Evolutionary conservation across 345 rosid species (phyloP).

Genomic region (Pugionium dolabratum): DNA sequence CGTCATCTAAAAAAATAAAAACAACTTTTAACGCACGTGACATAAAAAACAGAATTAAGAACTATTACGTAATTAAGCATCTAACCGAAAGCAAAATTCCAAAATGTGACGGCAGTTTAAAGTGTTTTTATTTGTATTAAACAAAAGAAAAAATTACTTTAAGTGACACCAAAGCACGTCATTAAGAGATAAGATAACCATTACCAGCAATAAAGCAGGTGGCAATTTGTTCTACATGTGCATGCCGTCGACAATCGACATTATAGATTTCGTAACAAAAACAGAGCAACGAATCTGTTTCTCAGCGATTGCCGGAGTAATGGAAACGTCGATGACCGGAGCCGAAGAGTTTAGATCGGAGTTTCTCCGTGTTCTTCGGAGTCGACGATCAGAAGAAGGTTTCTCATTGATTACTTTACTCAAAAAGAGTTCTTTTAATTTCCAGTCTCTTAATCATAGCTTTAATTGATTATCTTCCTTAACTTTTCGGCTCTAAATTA

Average conservation of each 20-base stretch:
- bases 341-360: conserved; percentile 49
- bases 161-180: background rate
- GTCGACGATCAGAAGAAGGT: conserved; percentile 59
- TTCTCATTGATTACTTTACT: background rate
- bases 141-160: background rate
- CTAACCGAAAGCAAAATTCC: too few species aligned
- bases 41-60: too few species aligned
- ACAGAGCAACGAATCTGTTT: conserved; percentile 19
- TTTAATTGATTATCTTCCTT: conserved; percentile 4
- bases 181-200: conserved; percentile 6
- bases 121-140: background rate
- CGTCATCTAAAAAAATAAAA: too few species aligned
- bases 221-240: conserved; percentile 4
- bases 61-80: too few species aligned
- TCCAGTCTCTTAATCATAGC: conserved; percentile 1
- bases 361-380: conserved; percentile 54
- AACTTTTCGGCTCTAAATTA: background rate
- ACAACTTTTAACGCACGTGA: too few species aligned
- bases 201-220: background rate
- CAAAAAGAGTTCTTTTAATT: background rate
- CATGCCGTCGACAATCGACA: conserved; percentile 6
- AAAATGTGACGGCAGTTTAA: background rate
- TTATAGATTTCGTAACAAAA: background rate
- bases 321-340: conserved; percentile 33
- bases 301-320: conserved; percentile 11